These are phyloP conservation scores for Spiromastix sp. DNA, from an alignment of 2,329 filamentous ascomycete genomes.

Conservation along the genomic window DNA sequence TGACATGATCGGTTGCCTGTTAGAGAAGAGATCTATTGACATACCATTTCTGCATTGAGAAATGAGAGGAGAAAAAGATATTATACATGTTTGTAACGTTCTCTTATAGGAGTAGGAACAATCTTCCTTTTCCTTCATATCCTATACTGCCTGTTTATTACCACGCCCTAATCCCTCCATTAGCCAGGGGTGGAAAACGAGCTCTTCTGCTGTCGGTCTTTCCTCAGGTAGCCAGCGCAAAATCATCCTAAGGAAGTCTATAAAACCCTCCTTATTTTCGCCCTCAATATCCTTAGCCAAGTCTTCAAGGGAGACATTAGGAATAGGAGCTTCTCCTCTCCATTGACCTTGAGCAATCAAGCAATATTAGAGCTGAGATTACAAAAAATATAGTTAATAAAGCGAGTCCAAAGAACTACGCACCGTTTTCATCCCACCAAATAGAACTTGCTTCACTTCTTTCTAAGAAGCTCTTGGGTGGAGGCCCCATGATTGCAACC, in stretches of 20 bases:
- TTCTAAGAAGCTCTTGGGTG: conserved; percentile 4
- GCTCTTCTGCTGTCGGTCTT: conserved; percentile 4
- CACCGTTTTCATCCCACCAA: conserved; percentile 5
- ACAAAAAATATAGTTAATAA: conserved; percentile 2
- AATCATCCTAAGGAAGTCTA: conserved; percentile 1
- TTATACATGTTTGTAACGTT: too few relatives aligned
- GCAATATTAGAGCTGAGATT: too few relatives aligned
- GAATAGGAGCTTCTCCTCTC: background rate
- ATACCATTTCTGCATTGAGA: too few relatives aligned
- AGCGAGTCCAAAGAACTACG: background rate
- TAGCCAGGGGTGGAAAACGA: conserved; percentile 4
- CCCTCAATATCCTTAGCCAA: background rate
- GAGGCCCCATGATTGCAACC: conserved; percentile 6
- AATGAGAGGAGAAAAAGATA: too few relatives aligned
- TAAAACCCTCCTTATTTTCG: conserved; percentile 2
- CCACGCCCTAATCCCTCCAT: conserved; percentile 1
- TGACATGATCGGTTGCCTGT: too few relatives aligned
- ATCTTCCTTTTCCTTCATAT: too few relatives aligned
- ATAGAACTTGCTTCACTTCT: conserved; percentile 3
- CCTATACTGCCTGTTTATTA: too few relatives aligned
- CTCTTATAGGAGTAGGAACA: too few relatives aligned
- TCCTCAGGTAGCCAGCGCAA: conserved; percentile 2
- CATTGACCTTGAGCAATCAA: conserved; percentile 3
- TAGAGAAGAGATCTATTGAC: too few relatives aligned
- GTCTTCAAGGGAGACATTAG: conserved; percentile 1